Conservation (phyloP, 345 rosid genomes). For the Carallia brachiata region DNA sequence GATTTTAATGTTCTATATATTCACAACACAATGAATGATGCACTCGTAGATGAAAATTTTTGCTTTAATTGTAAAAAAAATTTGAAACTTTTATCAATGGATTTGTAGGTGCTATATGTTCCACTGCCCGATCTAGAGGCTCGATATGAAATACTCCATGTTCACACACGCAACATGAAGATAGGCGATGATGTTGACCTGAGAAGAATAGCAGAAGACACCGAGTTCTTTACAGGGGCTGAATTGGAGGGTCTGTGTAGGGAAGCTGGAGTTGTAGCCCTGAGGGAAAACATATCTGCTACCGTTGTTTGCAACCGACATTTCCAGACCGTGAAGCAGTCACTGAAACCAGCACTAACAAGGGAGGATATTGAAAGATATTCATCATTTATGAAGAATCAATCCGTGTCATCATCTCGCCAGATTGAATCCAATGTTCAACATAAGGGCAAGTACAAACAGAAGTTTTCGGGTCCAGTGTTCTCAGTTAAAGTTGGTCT, state of each 20-base stretch:
- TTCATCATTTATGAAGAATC: conserved; percentile 52
- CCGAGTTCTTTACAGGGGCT: conserved; percentile 84
- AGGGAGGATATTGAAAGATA: conserved; percentile 54
- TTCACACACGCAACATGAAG: conserved; percentile 80
- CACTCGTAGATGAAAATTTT: background rate
- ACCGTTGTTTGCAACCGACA: conserved; percentile 55
- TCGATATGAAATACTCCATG: conserved; percentile 66
- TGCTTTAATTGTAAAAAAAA: background rate
- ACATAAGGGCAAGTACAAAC: conserved; percentile 11
- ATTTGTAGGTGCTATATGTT: conserved; percentile 65
- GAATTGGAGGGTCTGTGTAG: conserved; percentile 81
- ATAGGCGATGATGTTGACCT: conserved; percentile 66
- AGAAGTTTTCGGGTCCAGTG: conserved; percentile 12
- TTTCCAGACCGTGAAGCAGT: conserved; percentile 57
- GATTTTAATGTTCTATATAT: too few species aligned
- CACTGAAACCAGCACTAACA: conserved; percentile 78
- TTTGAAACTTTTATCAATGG: conserved; percentile 8
- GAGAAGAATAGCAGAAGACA: conserved; percentile 62
- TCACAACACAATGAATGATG: too few species aligned
- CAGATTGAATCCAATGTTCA: conserved; percentile 8
- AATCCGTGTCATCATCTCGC: background rate
- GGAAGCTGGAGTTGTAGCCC: conserved; percentile 81
- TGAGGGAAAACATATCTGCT: conserved; percentile 76
- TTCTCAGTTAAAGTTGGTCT: conserved; percentile 34
- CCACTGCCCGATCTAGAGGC: conserved; percentile 82